Evolutionary conservation across 176 grass and related monocot species (phyloP).

Genomic region (Carex kokanica): DNA sequence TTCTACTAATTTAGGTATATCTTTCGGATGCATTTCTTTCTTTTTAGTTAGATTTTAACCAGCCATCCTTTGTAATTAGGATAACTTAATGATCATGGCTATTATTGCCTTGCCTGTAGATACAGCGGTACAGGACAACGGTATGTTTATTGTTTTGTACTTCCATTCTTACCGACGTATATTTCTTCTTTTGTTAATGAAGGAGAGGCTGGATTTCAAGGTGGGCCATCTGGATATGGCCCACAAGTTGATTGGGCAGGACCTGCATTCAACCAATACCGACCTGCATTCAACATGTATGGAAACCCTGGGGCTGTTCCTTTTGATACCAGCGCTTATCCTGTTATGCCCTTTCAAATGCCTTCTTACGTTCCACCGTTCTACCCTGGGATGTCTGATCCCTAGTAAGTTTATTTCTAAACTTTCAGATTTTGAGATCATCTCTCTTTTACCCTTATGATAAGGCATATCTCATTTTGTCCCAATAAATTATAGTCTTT

Average conservation of each 20-base stretch:
- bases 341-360: conserved; percentile 28
- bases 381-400: conserved; percentile 23
- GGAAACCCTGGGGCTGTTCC: conserved; percentile 11
- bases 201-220: conserved; percentile 25
- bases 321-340: conserved; percentile 17
- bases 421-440: neutral
- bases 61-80: neutral
- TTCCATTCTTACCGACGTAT: neutral
- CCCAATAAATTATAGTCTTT: neutral
- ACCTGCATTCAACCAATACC: conserved; percentile 24
- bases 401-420: conserved; percentile 25
- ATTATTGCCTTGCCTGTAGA: neutral
- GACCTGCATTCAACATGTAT: conserved; percentile 27
- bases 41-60: neutral
- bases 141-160: neutral
- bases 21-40: neutral
- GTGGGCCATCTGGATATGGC: conserved; percentile 14
- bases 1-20: neutral
- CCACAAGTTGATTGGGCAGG: conserved; percentile 31
- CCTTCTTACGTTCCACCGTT: conserved; percentile 29
- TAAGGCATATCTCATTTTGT: neutral
- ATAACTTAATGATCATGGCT: neutral
- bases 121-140: neutral
- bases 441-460: neutral
- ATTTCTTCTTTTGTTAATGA: neutral